phyloP scores from a whole-genome alignment of 83 land plant genomes.

The Diphasiastrum complanatum region DNA sequence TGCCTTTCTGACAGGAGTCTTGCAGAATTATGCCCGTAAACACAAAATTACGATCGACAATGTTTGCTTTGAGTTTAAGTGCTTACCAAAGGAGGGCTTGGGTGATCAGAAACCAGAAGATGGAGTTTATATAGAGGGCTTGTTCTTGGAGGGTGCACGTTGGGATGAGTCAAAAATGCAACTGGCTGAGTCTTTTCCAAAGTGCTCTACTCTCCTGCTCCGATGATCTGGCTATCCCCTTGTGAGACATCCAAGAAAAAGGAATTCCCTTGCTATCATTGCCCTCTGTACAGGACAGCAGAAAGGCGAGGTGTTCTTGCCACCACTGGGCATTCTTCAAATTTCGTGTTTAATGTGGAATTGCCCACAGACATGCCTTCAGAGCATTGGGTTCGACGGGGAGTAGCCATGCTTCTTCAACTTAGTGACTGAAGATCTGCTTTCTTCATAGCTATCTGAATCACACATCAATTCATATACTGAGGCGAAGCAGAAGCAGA shows the following conservation, averaged over 20 bases:
- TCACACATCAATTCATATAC: too few species aligned
- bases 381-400: conserved; percentile 40
- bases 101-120: conserved; percentile 24
- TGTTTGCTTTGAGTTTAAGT: conserved; percentile 30
- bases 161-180: conserved; percentile 33
- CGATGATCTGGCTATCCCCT: conserved; percentile 35
- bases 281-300: conserved; percentile 37
- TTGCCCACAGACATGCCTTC: conserved; percentile 27
- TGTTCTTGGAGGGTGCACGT: conserved; percentile 39
- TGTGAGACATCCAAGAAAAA: conserved; percentile 23
- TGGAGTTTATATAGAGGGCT: conserved; percentile 33
- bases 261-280: conserved; percentile 25
- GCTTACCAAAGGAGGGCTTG: conserved; percentile 22
- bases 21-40: conserved; percentile 36
- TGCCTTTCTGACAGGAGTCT: conserved; percentile 35
- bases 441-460: too few species aligned
- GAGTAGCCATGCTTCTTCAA: conserved; percentile 40
- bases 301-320: conserved; percentile 41
- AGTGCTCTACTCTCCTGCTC: conserved; percentile 34
- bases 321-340: conserved; percentile 41
- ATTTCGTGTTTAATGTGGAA: conserved; percentile 40
- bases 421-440: conserved; percentile 36
- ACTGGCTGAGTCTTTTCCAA: conserved; percentile 32
- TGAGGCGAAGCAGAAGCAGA: too few species aligned
- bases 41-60: conserved; percentile 39